Base-by-base conservation (phyloP, 2,329 filamentous ascomycete genomes). In the Cercospora zeina region DNA sequence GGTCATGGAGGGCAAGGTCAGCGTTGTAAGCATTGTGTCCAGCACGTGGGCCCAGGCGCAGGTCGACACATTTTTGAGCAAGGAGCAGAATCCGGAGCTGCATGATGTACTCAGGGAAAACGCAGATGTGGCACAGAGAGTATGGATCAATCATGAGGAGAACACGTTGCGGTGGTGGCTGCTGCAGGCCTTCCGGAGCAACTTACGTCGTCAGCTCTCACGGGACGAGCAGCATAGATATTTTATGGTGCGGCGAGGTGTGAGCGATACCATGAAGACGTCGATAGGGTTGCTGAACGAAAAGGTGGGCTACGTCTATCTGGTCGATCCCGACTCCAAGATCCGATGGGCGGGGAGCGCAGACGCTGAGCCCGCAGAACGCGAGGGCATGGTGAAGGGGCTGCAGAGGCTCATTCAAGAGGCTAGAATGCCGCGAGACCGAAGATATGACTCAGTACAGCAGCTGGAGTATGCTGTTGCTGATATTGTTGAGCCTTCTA, bases 271-370 rank as follows among this genome's bases (percentile, higher is more conserved):
- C 16, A 78, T 87, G 42, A 80, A 83, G 67, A 83, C 87, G 70
- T 80, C 82, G 4, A 82, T 88, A 70, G 85, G 85, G 4, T 75
- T 96, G 73, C 79, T 96, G 73, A 99, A 99, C 77, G 87, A 86
- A 68, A 96, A 93, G 77, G 93, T 97, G 34, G 93, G 93, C 37
- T 97, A 97, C 78, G 89, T 93, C 4, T 99, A 96, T 77, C 82
- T 99, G 53, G 82, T 99, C 62, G 95, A 99, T 75, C 82, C 87
- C 65, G 82, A 93, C 66, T 96, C 92, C 75, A 89, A 87, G 77
- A 96, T 99, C 69, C 85, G 95, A 61, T 99, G 95, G 95, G 95
- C 93, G 0, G 95, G 90, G 3, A 96, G 92, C 71, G 90, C 88
- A 11, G 74, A 82, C 51, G 85, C 87, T 50, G 82, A 86, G 65